Evolutionary conservation across 805 yeast genomes (phyloP), one percentile per base, ranked within the genome.

Genomic region (Tetrapisispora fleetii): DNA sequence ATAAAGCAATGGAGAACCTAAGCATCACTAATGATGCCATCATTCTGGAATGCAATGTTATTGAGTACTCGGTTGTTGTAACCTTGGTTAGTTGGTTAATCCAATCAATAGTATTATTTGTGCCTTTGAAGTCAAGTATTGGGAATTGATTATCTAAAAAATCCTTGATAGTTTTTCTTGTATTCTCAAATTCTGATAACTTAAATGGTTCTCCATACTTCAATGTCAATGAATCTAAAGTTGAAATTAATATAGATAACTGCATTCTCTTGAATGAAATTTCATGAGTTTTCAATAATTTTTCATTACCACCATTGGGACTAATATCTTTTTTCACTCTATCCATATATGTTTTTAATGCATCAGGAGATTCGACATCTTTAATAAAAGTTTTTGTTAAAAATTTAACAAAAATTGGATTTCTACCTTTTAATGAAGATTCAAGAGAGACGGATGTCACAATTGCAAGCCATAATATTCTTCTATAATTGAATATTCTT

Each of bases 351-450:
- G 40, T 24, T 30, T 53, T 50, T 13, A 52, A 27, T 18, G 55
- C 49, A 37, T 53, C 43, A 13, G 62, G 52, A 37, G 43, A 48
- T 18, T 51, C 51, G 18, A 60, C 52, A 47, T 52, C 47, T 42
- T 53, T 54, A 32, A 58, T 50, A 39, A 58, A 58, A n/a, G 48
- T 52, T 11, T 50, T 50, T 50, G 53, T 51, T 19, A 53, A 47
- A 30, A 46, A 55, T 24, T 50, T 38, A 13, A 40, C 43, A 27
- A 37, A 46, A 40, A 40, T 30, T 10, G 64, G 62, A 43, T 60
- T 56, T 50, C 67, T 60, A 7, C 67, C 68, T 44, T 63, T 62
- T 27, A 63, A 45, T 21, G 61, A 57, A 1, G 68, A 56, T 48
- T 64, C 68, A 28, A 57, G 50, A 28, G 59, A 57, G 21, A 59